Conservation (phyloP, 768 basidiomycete species). For the Daedaleopsis sinensis region DNA sequence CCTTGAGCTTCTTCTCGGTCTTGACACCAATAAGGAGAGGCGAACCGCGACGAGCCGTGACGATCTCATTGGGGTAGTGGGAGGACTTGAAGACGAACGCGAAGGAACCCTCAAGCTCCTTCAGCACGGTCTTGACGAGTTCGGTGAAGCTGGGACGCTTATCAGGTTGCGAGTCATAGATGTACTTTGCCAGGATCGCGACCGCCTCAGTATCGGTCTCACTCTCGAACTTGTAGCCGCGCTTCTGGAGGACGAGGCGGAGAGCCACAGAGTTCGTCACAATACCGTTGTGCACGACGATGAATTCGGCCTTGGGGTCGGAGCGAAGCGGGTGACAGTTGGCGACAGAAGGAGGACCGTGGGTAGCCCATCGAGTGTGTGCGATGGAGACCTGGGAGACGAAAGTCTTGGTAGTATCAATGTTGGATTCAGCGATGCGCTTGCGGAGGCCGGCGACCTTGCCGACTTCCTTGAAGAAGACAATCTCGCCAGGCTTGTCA, state of each 20-base stretch:
- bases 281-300: slow-evolving; percentile 97
- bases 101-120: slow-evolving; percentile 98
- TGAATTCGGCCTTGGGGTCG: slow-evolving; percentile 81
- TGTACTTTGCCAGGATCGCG: slow-evolving; percentile 93
- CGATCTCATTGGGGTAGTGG: slow-evolving; percentile 95
- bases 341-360: slow-evolving; percentile 82
- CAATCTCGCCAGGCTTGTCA: slow-evolving; percentile 73
- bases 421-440: slow-evolving; percentile 70
- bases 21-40: slow-evolving; percentile 97
- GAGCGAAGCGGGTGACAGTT: slow-evolving; percentile 97
- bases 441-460: slow-evolving; percentile 94
- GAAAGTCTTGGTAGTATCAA: slow-evolving; percentile 78
- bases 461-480: slow-evolving; percentile 97
- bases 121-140: slow-evolving; percentile 92
- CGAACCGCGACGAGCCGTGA: slow-evolving; percentile 95
- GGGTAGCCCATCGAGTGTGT: slow-evolving; percentile 99
- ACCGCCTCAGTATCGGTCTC: slow-evolving; percentile 99
- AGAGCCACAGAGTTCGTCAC: slow-evolving; percentile 94
- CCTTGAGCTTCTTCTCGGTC: slow-evolving; percentile 99
- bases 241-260: slow-evolving; percentile 90
- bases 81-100: slow-evolving; percentile 98
- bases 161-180: slow-evolving; percentile 90
- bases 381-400: slow-evolving; percentile 94
- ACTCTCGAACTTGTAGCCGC: slow-evolving; percentile 90
- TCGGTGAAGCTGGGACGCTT: slow-evolving; percentile 88